A percentile compares a stretch with the other conserved stretches of the same genome.
phyloP scores from a whole-genome alignment of 2,329 filamentous ascomycete genomes.

The Pseudogymnoascus sp. region DNA sequence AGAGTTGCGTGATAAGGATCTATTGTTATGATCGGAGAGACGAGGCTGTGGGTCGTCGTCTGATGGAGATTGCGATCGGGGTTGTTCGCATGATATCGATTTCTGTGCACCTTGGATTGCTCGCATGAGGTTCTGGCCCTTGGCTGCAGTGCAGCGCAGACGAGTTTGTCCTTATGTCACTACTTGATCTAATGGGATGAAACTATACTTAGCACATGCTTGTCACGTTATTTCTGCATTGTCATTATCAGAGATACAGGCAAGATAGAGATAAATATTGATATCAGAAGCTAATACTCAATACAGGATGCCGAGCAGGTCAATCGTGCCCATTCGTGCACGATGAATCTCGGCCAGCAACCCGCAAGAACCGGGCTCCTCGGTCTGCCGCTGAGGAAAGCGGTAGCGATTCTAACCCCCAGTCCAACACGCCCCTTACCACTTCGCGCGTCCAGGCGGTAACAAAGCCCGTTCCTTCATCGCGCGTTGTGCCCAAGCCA shows the following conservation, averaged over 20 bases:
- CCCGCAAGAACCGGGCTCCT: constrained; percentile 15
- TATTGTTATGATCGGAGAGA: neutral
- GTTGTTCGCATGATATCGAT: constrained; percentile 4
- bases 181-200: constrained; percentile 13
- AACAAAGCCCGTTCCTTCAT: constrained; percentile 26
- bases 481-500: constrained; percentile 56
- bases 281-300: constrained; percentile 20
- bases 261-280: constrained; percentile 15
- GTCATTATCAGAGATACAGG: constrained; percentile 10
- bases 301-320: constrained; percentile 44
- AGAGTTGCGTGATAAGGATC: neutral
- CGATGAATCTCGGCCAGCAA: constrained; percentile 27
- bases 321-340: constrained; percentile 44
- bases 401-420: constrained; percentile 15
- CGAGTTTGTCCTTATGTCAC: neutral
- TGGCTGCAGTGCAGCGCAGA: neutral
- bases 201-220: constrained; percentile 22
- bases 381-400: constrained; percentile 13
- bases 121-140: constrained; percentile 16
- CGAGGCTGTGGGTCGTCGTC: neutral
- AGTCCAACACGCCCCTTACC: constrained; percentile 11
- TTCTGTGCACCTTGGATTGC: constrained; percentile 13
- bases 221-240: neutral
- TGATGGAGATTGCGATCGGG: constrained; percentile 5
- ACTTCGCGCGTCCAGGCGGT: constrained; percentile 24